Evolutionary conservation across 495 filamentous ascomycete species (phyloP).

Genomic region (Xylaria grammica): DNA sequence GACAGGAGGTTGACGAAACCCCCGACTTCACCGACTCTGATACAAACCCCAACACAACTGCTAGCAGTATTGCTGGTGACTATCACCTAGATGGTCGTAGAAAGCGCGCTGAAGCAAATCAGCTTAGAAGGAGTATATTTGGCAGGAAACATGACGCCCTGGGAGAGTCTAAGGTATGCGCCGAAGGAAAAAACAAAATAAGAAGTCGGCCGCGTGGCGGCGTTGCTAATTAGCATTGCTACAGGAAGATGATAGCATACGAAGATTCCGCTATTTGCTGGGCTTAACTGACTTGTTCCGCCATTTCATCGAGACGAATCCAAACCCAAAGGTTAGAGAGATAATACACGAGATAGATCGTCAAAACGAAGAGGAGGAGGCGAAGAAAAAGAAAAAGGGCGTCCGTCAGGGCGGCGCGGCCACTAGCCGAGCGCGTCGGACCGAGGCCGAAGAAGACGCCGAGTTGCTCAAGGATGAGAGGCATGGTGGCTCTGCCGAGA

Average conservation of each 20-base stretch:
- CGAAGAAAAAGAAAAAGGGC: constrained; percentile 72
- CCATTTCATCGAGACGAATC: constrained; percentile 98
- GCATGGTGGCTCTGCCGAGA: constrained; percentile 81
- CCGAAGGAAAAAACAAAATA: constrained; percentile 14
- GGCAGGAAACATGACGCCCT: constrained; percentile 92
- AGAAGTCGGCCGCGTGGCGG: background rate
- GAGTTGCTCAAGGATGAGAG: constrained; percentile 93
- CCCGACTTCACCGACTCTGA: constrained; percentile 90
- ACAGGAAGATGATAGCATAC: constrained; percentile 93
- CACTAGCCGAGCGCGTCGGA: constrained; percentile 78
- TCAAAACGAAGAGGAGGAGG: constrained; percentile 79
- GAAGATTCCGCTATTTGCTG: constrained; percentile 93
- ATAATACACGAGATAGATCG: constrained; percentile 92
- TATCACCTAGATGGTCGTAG: constrained; percentile 75
- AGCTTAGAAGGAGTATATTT: constrained; percentile 86
- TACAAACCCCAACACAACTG: constrained; percentile 89
- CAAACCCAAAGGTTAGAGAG: constrained; percentile 86
- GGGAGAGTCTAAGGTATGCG: constrained; percentile 84
- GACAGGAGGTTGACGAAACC: constrained; percentile 75
- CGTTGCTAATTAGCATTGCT: constrained; percentile 32
- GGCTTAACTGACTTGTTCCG: constrained; percentile 97
- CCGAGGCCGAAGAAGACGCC: constrained; percentile 97
- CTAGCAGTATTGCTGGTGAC: constrained; percentile 85
- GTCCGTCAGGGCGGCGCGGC: constrained; percentile 84
- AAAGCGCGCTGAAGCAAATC: constrained; percentile 80